Evolutionary conservation across 1,284 basidiomycete species (phyloP), one percentile per base, ranked within the genome.

Genomic region (Erythrobasidium hasegawianum): DNA sequence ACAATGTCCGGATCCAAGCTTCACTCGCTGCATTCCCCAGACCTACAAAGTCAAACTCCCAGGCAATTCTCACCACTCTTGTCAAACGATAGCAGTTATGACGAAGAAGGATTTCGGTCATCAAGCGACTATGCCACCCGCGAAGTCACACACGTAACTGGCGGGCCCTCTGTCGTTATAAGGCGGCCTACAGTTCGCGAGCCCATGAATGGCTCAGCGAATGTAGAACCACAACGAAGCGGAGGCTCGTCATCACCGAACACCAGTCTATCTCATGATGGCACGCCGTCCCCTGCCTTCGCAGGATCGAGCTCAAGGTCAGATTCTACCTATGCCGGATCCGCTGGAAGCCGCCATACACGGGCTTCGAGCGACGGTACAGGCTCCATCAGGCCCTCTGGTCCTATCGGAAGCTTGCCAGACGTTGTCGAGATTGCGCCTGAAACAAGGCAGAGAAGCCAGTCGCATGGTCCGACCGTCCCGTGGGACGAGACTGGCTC

Each of bases 291-390:
- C 8, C 14, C 43, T 18, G n/a, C 43, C 16, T 47, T 47, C 43
- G 14, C 43, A 47, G 14, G n/a, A 24, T 16, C 43, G 8, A 8
- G n/a, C 7, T 5, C n/a, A 5, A 8, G n/a, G 22, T n/a, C n/a
- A 5, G 16, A 8, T n/a, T 8, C n/a, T 24, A 47, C 43, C n/a
- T 8, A 24, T n/a, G 40, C n/a, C 11, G 40, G 40, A 10, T 11
- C 11, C 43, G n/a, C 7, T n/a, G n/a, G n/a, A 24, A 24, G n/a
- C 16, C 55, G 62, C 1, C 62, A 65, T 49, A 16, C 41, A 14
- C 54, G 62, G 20, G 47, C 55, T 8, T 49, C 29, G 16, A 65
- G 62, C 29, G 62, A 65, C 16, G 56, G 55, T 33, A 57, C 61
- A 2, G 39, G 33, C 29, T 27, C 59, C 24, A 33, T 29, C 3